Percentiles rank a stretch among this genome's conserved stretches.
These are phyloP conservation scores for Astraeus odoratus DNA, from an alignment of 768 basidiomycete genomes.

Conservation along the genomic window DNA sequence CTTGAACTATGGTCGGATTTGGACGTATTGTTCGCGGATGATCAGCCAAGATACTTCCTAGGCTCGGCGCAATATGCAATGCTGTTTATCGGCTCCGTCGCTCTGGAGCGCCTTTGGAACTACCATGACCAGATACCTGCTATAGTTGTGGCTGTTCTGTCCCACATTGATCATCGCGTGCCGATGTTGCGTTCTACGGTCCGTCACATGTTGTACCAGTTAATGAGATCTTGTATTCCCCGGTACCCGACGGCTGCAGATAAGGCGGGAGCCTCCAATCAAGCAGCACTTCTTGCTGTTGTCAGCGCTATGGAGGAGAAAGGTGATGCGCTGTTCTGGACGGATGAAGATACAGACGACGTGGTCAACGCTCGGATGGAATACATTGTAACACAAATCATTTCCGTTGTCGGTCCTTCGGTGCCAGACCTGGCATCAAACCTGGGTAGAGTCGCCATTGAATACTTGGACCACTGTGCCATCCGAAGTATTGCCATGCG, in stretches of 20 bases:
- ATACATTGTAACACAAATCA: slow-evolving; percentile 55
- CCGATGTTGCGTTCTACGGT: slow-evolving; percentile 64
- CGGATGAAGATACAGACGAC: slow-evolving; percentile 53
- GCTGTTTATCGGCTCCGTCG: slow-evolving; percentile 73
- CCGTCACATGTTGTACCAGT: slow-evolving; percentile 76
- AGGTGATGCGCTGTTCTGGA: slow-evolving; percentile 58
- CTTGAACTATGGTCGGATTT: slow-evolving; percentile 77
- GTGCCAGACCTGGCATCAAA: slow-evolving; percentile 61
- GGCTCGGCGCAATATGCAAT: slow-evolving; percentile 86
- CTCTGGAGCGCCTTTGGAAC: slow-evolving; percentile 73
- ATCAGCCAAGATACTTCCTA: slow-evolving; percentile 61
- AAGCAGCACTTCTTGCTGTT: slow-evolving; percentile 41
- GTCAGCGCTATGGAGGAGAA: slow-evolving; percentile 54
- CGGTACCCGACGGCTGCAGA: slow-evolving; percentile 71
- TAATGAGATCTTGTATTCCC: slow-evolving; percentile 75
- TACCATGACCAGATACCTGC: slow-evolving; percentile 60
- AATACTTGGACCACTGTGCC: slow-evolving; percentile 84
- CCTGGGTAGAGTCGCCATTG: slow-evolving; percentile 76
- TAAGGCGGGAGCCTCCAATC: slow-evolving; percentile 41
- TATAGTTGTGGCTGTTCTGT: slow-evolving; percentile 73
- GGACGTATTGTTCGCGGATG: slow-evolving; percentile 61
- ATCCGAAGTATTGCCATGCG: slow-evolving; percentile 82
- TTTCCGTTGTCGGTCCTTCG: slow-evolving; percentile 62
- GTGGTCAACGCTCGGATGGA: slow-evolving; percentile 63
- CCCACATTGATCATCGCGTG: slow-evolving; percentile 74